Base-by-base conservation (phyloP, 2,329 filamentous ascomycete species). In the Harringtonia lauricola region DNA sequence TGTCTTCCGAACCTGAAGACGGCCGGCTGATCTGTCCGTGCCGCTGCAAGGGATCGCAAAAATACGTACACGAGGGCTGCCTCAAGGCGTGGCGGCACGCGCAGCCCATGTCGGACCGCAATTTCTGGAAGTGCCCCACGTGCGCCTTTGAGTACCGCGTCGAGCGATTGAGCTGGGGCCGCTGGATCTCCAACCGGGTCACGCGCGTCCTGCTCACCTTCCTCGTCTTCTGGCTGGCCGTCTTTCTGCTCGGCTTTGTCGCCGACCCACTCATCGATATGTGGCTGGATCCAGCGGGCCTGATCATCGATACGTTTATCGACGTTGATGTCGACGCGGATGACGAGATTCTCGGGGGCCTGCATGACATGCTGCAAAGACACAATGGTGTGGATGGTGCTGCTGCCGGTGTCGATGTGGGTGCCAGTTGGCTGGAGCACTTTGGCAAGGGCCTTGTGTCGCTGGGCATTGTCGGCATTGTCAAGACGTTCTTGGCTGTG, bases 41-140 rank as follows among this genome's bases (percentile, higher is more conserved):
- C 70, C 80, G 82, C 64, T 98, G 92, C 72, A 94, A 86, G 65
- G 92, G 92, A 42, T 86, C 85, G 33, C 86, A 90, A 54, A 86
- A 86, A 65, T 95, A 94, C 63, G 88, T 96, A 21, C 92, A 98
- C 61, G 87, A 95, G 62, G 83, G 80, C 26, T 98, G 92, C 57
- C 70, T 98, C 39, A 78, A 84, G 55, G 71, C 76, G 12, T 96
- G 89, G 87, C 78, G 92, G 52, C 73, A 81, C 49, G 74, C 85
- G 36, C 79, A 87, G 57, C 83, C 85, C 0, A 56, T 62, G 24
- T 63, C 62, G 56, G 71, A 67, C 28, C 74, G 84, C 45, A 87
- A 89, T 54, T 94, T 81, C 59, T 95, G 83, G 77, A 75, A 85
- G 55, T 96, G 90, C 57, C 85, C 85, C 18, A 95, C 87, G 1